Base-by-base conservation (phyloP, 2,329 filamentous ascomycete genomes). In the Penicillium sp. region DNA sequence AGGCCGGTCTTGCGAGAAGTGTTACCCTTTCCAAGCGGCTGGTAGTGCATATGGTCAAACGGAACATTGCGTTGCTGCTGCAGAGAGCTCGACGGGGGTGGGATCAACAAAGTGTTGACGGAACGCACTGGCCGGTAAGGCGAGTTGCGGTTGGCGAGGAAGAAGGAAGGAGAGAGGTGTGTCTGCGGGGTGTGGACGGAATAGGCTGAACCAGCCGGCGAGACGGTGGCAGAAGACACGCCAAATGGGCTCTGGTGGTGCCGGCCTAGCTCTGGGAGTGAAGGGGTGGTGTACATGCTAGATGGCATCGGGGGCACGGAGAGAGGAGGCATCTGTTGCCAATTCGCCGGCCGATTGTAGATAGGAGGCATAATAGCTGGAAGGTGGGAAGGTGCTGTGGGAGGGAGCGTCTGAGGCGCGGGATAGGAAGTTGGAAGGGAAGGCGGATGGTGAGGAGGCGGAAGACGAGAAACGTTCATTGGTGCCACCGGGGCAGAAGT, bases 91-190 rank as follows among this genome's bases (percentile, higher is more conserved):
- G 90, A 89, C 0, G 92, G 90, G 7, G 92, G 91, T 33, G 93
- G 93, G 58, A 94, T 91, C 31, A 97, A 81, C n/a, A 97, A 83
- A 0, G 91, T 96, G 66, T 94, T 92, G 58, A 97, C 91, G 60
- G 91, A 85, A 53, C 93, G 89, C 39, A 97, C 89, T 1, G 93
- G 93, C 62, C 91, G 90, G 76, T 97, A 97, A 3, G 94, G 94
- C 55, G 93, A 97, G 62, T 90, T 88, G 56, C 94, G 86, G 72
- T 96, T 91, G 69, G 90, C 89, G 38, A 97, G 81, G 75, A 96
- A 96, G 68, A 91, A 86, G 12, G 90, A 93, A 0, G 93, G 93
- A 33, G 94, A 97, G 62, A 94, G 84, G 33, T 90, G 88, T 44
- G 86, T 85, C 6, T 89, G 87, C 9, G 86, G 78, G 2, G 84